Base-by-base conservation (phyloP, 1,284 basidiomycete species). In the Ceratobasidium sp. region DNA sequence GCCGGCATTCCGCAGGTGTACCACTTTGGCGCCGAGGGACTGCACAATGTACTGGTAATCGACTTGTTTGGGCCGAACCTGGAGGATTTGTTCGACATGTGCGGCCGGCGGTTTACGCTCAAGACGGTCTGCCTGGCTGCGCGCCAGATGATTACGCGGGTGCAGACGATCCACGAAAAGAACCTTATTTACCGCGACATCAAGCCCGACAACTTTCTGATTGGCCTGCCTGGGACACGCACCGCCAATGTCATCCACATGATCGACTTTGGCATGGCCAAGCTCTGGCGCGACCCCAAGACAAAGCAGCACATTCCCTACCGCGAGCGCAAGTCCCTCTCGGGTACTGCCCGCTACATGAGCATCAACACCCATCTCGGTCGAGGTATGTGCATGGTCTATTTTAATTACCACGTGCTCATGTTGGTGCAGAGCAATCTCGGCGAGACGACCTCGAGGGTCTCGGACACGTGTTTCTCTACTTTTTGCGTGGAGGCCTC, bases 71-170 rank as follows among this genome's bases (percentile, higher is more conserved):
- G 95, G 1, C 94, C 94, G 0, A 94, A 91, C 75, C 81, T 98
- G 54, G 94, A 98, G 80, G 94, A 98, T 77, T 82, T 97, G 58
- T 98, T 98, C 77, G 94, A 98, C 80, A 94, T 96, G 91, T 98
- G 94, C 77, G 91, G 92, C 6, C 86, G 94, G 74, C 96, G 96
- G 79, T 96, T 98, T 79, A 89, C 88, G 72, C 89, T 93, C 80
- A 97, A 98, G 86, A 96, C 94, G 1, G 94, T 96, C 43, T 95
- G 93, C 80, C 96, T 97, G 94, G 92, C 93, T 53, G 95, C 95
- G 60, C 90, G 93, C 76, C 94, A 97, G 80, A 97, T 97, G 95
- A 93, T 95, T 20, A 29, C 15, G 20, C 88, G 95, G 71, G 93
- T 96, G 32, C 94, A 97, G 80, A 94, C 92, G 29, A 96, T 98